These are phyloP conservation scores for Trebouxia sp. DNA, from an alignment of 139 green algal genomes.

Conservation along the genomic window DNA sequence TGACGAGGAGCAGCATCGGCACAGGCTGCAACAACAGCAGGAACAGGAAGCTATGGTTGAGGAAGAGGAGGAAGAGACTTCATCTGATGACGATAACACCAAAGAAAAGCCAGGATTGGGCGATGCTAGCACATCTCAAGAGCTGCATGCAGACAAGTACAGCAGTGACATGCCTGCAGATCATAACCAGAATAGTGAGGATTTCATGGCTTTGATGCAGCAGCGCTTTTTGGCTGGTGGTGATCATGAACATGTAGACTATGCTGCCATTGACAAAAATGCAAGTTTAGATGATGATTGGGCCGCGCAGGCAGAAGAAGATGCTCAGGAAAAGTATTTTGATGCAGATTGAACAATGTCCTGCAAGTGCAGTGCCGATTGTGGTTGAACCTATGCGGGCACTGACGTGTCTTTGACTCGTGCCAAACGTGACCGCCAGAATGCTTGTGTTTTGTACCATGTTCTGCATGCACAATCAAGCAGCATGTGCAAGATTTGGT, in stretches of 20 bases:
- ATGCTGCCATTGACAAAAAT: conserved; percentile 57
- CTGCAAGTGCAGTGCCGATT: too few relatives aligned
- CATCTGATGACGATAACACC: neutral
- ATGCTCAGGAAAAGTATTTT: conserved; percentile 78
- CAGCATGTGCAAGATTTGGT: too few relatives aligned
- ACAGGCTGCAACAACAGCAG: conserved; percentile 42
- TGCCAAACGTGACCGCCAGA: too few relatives aligned
- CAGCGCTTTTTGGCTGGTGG: conserved; percentile 66
- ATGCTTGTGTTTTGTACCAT: too few relatives aligned
- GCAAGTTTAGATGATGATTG: conserved; percentile 59
- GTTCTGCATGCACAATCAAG: too few relatives aligned
- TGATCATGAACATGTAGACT: conserved; percentile 54
- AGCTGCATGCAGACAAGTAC: neutral
- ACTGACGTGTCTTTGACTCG: too few relatives aligned
- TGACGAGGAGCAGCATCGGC: conserved; percentile 47
- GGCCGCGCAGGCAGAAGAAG: conserved; percentile 44
- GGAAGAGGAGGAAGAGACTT: conserved; percentile 37
- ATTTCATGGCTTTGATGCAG: conserved; percentile 76
- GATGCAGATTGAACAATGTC: conserved; percentile 44
- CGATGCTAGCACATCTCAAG: neutral
- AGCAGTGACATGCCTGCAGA: neutral
- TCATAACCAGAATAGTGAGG: conserved; percentile 32
- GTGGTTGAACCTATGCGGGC: too few relatives aligned
- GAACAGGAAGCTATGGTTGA: conserved; percentile 31
- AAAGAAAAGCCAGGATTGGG: neutral